These are phyloP conservation scores for Apiospora phragmitis DNA, from an alignment of 2,329 filamentous ascomycete genomes.

Conservation along the genomic window DNA sequence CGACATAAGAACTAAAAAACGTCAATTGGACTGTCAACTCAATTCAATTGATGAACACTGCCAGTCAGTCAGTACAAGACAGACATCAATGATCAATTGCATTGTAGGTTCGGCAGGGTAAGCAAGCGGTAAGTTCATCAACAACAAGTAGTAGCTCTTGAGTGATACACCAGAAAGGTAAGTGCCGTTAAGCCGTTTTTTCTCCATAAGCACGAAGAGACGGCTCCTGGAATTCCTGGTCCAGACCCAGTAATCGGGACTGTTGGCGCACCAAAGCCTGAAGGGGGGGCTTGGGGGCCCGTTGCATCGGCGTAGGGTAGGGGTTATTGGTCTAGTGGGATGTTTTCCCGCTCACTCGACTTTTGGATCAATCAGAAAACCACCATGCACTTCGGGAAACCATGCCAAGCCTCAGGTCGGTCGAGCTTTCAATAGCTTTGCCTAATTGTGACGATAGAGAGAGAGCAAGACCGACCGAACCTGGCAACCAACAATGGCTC, in stretches of 20 bases:
- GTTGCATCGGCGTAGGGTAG: constrained; percentile 8
- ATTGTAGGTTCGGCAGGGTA: background rate
- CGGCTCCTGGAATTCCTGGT: background rate
- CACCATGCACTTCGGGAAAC: background rate
- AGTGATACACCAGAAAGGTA: background rate
- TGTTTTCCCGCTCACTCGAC: background rate
- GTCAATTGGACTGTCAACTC: background rate
- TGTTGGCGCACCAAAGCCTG: background rate
- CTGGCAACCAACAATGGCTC: background rate
- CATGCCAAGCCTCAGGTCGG: background rate
- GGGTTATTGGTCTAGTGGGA: background rate
- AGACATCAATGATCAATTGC: background rate
- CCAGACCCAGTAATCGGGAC: constrained; percentile 4
- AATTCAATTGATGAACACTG: background rate
- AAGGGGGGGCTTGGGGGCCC: constrained; percentile 1
- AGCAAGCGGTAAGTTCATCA: background rate
- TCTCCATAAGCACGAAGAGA: background rate
- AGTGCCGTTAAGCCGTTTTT: constrained; percentile 8
- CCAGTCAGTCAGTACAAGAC: background rate
- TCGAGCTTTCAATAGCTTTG: background rate
- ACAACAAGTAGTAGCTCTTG: background rate
- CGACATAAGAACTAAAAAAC: constrained; percentile 7
- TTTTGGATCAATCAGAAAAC: background rate
- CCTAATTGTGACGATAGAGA: background rate
- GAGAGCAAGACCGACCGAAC: background rate